Percentiles rank a stretch among this genome's conserved stretches.
Conservation (phyloP, 257 asterid genomes). For the Scutellaria minor region DNA sequence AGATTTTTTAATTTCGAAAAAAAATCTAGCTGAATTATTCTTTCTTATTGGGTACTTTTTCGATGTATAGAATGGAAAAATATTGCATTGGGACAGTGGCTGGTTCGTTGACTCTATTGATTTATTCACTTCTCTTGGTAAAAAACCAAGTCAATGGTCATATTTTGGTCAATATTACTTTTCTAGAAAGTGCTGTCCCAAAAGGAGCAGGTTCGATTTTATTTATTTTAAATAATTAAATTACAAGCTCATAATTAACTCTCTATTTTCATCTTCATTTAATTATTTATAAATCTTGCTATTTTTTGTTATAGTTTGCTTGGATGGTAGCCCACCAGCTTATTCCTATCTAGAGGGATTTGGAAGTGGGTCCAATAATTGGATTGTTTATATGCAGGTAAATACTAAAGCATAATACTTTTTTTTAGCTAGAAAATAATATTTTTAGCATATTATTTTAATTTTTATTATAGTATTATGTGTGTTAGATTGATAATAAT, state of each 20-base stretch:
- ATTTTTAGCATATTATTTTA: too few relatives aligned
- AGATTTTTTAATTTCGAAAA: too few relatives aligned
- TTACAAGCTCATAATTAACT: background rate
- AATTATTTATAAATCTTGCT: background rate
- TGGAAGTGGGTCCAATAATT: slow-evolving; percentile 36
- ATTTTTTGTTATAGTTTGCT: slow-evolving; percentile 34
- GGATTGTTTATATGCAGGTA: slow-evolving; percentile 46
- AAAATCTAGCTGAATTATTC: too few relatives aligned
- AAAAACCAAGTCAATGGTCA: slow-evolving; percentile 17
- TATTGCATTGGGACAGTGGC: slow-evolving; percentile 1
- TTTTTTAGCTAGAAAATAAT: too few relatives aligned
- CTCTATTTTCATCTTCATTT: background rate
- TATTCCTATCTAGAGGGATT: slow-evolving; percentile 35
- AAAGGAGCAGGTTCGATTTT: slow-evolving; percentile 37
- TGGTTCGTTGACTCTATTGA: slow-evolving; percentile 20
- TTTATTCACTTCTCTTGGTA: slow-evolving; percentile 14
- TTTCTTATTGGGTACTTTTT: background rate
- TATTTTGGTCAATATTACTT: slow-evolving; percentile 5
- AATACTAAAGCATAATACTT: too few relatives aligned
- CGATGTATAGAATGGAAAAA: slow-evolving; percentile 32
- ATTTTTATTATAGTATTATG: too few relatives aligned
- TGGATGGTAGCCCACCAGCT: slow-evolving; percentile 48
- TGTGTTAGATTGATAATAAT: too few relatives aligned
- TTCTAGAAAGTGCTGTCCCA: slow-evolving; percentile 34
- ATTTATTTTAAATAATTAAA: background rate